Evolutionary conservation across 345 rosid species (phyloP), one percentile per base, ranked within the genome.

Genomic region (Salix dunnii): DNA sequence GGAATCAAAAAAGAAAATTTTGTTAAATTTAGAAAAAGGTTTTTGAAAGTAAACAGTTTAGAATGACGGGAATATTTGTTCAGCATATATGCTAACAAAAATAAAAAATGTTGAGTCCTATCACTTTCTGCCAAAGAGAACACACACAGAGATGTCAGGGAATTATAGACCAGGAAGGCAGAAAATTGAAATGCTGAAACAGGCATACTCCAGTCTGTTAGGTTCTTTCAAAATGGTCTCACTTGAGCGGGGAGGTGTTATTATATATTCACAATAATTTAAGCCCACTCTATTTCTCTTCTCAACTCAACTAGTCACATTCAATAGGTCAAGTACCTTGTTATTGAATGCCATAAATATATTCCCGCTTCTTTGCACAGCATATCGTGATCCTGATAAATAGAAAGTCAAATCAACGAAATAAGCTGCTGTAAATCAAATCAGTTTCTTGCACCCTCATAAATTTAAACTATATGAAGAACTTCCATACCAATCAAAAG

Each of bases 301-400:
- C 66, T 18, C 67, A 66, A n/a, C 70, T 53, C 55, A 48, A 61
- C 60, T 46, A 48, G 5, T 62, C 6, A 49, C 31, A 69, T 74
- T 31, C 21, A 74, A 75, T 63, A 68, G 42, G 61, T 75, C 42
- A 65, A 67, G 67, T 91, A 96, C 98, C 99, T 89, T 96, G 87
- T 91, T 96, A 87, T 96, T 96, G 86, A 92, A 96, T 71, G 99
- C 91, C 92, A 93, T 92, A 74, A 87, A 73, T 42, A 96, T 82
- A 82, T 96, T 96, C 48, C 98, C 99, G 76, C 76, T 89, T 85
- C 98, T 89, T 85, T 88, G 95, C 83, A 96, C 90, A 42, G 96
- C 99, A 86, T 93, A 96, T 82, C 98, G 87, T 66, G 99, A 96
- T 73, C 97, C 98, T 96, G 87, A 73, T 68, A 72, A 30, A 67